These are phyloP conservation scores for Tarenaya hassleriana DNA, from an alignment of 345 rosid genomes.

Conservation along the genomic window DNA sequence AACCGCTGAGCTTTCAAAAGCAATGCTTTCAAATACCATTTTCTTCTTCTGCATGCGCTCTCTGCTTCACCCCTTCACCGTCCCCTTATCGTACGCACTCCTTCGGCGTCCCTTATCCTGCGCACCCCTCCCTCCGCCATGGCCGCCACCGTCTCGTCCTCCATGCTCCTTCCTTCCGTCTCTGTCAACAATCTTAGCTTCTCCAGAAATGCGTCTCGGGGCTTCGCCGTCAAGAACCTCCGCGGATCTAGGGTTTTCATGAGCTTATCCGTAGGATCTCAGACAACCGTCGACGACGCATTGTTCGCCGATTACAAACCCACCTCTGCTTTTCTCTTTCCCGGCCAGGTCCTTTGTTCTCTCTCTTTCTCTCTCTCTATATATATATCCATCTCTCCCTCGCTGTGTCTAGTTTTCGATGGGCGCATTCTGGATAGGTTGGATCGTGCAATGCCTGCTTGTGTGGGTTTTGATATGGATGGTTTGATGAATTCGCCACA, in stretches of 20 bases:
- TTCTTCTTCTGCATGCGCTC: no score
- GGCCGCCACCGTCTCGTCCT: constrained; percentile 29
- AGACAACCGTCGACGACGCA: constrained; percentile 44
- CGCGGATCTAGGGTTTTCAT: constrained; percentile 54
- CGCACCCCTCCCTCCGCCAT: constrained; percentile 9
- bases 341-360: constrained; percentile 66
- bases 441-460: background rate
- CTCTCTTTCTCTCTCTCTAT: background rate
- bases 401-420: background rate
- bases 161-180: constrained; percentile 39
- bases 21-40: no score
- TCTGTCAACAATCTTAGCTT: constrained; percentile 29
- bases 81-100: no score
- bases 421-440: background rate
- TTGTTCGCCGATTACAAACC: constrained; percentile 77
- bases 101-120: background rate
- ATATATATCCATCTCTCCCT: no score
- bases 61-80: no score
- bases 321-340: constrained; percentile 68
- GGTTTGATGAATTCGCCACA: background rate
- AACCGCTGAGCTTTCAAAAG: no score
- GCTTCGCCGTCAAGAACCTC: constrained; percentile 27
- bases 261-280: constrained; percentile 66
- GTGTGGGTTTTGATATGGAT: constrained; percentile 1
- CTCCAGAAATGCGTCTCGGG: constrained; percentile 24